Evolutionary conservation across 1,284 basidiomycete genomes (phyloP).

Genomic region (Caloboletus inedulis): DNA sequence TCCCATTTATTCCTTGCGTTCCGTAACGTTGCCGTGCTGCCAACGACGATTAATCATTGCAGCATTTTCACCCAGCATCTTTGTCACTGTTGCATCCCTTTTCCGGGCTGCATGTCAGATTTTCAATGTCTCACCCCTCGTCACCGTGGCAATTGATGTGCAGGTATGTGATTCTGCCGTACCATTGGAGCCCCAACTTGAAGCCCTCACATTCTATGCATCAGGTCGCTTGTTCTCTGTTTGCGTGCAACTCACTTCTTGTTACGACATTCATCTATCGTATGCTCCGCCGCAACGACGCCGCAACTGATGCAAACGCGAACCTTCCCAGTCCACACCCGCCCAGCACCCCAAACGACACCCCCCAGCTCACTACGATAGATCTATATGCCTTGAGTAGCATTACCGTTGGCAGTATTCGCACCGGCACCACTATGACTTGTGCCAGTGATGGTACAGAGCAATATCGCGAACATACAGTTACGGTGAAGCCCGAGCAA

Average conservation of each 20-base stretch:
- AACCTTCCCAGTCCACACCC: not conserved
- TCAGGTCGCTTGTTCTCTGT: conserved; percentile 22
- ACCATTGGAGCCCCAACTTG: too few species aligned
- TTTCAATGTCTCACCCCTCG: not conserved
- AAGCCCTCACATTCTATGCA: conserved; percentile 3
- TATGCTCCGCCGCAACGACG: conserved; percentile 5
- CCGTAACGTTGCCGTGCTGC: conserved; percentile 8
- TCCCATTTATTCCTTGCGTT: conserved; percentile 13
- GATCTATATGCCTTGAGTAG: conserved; percentile 7
- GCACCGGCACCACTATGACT: not conserved
- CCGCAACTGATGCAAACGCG: not conserved
- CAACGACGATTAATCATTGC: conserved; percentile 13
- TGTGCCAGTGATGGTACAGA: not conserved
- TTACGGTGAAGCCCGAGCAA: not conserved
- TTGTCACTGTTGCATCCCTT: conserved; percentile 14
- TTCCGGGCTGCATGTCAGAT: conserved; percentile 19
- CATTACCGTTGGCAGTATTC: not conserved
- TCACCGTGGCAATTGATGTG: conserved; percentile 11
- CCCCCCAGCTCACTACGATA: conserved; percentile 19
- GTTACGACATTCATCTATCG: conserved; percentile 15
- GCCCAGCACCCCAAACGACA: not conserved
- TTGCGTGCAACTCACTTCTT: conserved; percentile 28
- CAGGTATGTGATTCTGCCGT: conserved; percentile 15
- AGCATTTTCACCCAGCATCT: conserved; percentile 16
- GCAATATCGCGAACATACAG: not conserved